Conservation (phyloP, 108 stramenopile genomes). For the Schizochytrium sp. region DNA sequence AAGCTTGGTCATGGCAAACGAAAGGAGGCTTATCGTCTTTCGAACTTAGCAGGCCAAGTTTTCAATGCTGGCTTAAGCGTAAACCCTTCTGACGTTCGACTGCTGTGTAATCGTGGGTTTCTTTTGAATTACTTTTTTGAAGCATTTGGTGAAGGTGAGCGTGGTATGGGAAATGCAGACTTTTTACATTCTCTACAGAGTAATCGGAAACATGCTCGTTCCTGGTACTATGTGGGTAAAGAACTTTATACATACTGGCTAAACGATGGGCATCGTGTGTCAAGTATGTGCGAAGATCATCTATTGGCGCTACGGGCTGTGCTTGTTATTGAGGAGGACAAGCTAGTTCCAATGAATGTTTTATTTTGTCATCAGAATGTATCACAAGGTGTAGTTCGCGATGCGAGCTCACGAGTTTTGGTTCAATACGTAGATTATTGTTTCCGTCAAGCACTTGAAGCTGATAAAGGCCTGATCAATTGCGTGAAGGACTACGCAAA, state of each 20-base stretch:
- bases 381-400: no score
- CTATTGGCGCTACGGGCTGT: neutral
- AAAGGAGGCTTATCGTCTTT: slow-evolving; percentile 21
- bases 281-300: neutral
- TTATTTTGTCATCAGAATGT: neutral
- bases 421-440: neutral
- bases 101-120: slow-evolving; percentile 14
- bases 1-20: slow-evolving; percentile 11
- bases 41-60: neutral
- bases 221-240: slow-evolving; percentile 8
- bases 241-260: neutral
- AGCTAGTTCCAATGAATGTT: neutral
- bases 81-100: slow-evolving; percentile 12
- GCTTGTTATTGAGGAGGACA: neutral
- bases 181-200: neutral
- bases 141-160: neutral
- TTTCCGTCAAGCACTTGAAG: neutral
- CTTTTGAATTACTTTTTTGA: neutral
- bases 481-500: slow-evolving; percentile 40
- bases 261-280: neutral
- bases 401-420: neutral
- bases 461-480: neutral
- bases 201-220: slow-evolving; percentile 5
- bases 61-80: slow-evolving; percentile 2
- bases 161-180: neutral